Percentiles rank a stretch among this genome's conserved stretches.
phyloP scores from a whole-genome alignment of 1,139 yeast species.

The Lodderomyces oxycetoniae region DNA sequence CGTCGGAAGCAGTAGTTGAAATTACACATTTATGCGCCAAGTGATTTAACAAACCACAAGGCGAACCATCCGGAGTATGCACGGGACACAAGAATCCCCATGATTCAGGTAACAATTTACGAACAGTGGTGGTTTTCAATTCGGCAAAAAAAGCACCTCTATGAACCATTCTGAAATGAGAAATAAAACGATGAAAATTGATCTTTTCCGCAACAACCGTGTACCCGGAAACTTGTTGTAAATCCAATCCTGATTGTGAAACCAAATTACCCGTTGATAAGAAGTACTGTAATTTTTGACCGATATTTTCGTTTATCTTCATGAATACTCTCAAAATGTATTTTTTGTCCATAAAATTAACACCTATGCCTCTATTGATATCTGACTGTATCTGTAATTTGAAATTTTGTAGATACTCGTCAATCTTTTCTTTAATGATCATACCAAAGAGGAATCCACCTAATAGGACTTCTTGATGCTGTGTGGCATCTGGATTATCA shows the following conservation, averaged over 20 bases:
- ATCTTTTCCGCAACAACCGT: slow-evolving; percentile 98
- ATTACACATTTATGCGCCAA: slow-evolving; percentile 92
- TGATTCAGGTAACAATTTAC: slow-evolving; percentile 93
- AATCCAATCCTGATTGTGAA: slow-evolving; percentile 93
- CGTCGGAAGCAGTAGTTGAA: slow-evolving; percentile 73
- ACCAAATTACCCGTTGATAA: slow-evolving; percentile 95
- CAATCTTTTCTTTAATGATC: slow-evolving; percentile 94
- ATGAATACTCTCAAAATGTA: slow-evolving; percentile 76
- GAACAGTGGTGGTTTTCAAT: slow-evolving; percentile 92
- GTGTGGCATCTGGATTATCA: slow-evolving; percentile 98
- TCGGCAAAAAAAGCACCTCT: slow-evolving; percentile 99
- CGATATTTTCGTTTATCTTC: slow-evolving; percentile 88
- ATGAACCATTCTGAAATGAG: slow-evolving; percentile 99
- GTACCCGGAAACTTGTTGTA: slow-evolving; percentile 97
- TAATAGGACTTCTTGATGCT: slow-evolving; percentile 92
- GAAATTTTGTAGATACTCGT: slow-evolving; percentile 78
- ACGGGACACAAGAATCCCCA: slow-evolving; percentile 99
- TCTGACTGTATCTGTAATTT: slow-evolving; percentile 74
- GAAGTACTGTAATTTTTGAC: slow-evolving; percentile 90
- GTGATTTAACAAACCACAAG: slow-evolving; percentile 97
- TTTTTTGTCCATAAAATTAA: slow-evolving; percentile 77
- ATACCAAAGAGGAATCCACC: slow-evolving; percentile 97
- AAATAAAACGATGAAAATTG: slow-evolving; percentile 90
- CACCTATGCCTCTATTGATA: slow-evolving; percentile 73
- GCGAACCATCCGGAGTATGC: slow-evolving; percentile 99